Evolutionary conservation across 129 eudicot species (phyloP), one percentile per base, ranked within the genome.

Genomic region (Chrysanthemum seticuspe): DNA sequence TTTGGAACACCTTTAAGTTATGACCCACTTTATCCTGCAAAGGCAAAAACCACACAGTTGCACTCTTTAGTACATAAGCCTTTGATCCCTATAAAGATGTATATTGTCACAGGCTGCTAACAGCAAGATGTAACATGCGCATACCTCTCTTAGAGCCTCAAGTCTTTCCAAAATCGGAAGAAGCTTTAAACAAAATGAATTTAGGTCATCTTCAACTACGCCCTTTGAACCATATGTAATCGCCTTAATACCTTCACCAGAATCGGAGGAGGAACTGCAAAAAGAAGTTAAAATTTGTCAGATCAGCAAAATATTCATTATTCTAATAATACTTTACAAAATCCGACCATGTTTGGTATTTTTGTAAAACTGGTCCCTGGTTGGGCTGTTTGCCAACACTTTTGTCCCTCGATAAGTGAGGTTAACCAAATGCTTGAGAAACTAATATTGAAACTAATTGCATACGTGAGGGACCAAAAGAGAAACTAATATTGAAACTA

Each of bases 21-120:
- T 88, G 97, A 10, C 97, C 99, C 50, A 82, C 83, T 87, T 94
- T 94, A 29, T 86, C 96, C 99, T 94, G 94, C 71, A 81, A 47
- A 69, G 78, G 13, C 67, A 65, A 52, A 54, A 52, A 12, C 18
- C 67, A 52, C 1, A 59, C 15, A 13, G 16, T 15, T 65, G n/a
- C 9, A 65, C 25, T 10, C 31, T 13, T 36, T n/a, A 65, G 10
- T n/a, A 14, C 9, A 65, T 34, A 64, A 0, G 15, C 21, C 36
- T 56, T 45, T 52, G 18, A 40, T 44, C 44, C 55, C 14, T 11
- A 47, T 5, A 12, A 61, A 45, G 36, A 27, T 27, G 13, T 13
- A 57, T 12, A 67, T 58, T 51, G 8, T 74, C 51, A 52, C 76
- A 72, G 14, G 2, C 45, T 44, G 2, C 45, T 44, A 45, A 51